Conservation (phyloP, 2,329 filamentous ascomycete species). For the Echinosphaeria canescens region DNA sequence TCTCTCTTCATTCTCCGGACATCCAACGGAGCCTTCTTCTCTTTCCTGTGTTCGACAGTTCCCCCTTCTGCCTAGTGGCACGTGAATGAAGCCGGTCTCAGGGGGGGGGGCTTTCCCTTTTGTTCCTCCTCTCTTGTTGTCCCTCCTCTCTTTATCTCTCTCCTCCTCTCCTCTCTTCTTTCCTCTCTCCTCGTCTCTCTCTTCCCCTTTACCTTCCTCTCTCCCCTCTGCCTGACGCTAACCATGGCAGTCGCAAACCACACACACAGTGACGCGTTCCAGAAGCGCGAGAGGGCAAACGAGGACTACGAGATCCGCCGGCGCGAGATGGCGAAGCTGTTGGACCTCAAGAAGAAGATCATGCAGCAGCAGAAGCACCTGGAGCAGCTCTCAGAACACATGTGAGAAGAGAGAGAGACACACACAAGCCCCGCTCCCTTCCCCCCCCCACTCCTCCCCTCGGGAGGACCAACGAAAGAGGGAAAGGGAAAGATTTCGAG, state of each 20-base stretch:
- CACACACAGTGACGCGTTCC: constrained; percentile 61
- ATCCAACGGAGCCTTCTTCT: too few species aligned
- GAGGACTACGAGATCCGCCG: constrained; percentile 72
- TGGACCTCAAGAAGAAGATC: constrained; percentile 52
- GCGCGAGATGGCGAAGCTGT: constrained; percentile 82
- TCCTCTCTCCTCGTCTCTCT: background rate
- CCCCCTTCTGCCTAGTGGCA: too few species aligned
- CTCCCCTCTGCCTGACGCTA: background rate
- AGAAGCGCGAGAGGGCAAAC: constrained; percentile 68
- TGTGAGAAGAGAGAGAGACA: constrained; percentile 29
- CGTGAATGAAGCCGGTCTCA: too few species aligned
- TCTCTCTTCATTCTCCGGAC: too few species aligned
- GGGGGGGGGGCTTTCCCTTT: too few species aligned
- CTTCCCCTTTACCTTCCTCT: background rate
- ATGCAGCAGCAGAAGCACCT: constrained; percentile 63
- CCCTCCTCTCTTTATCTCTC: too few species aligned
- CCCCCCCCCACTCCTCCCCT: background rate
- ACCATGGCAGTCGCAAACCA: background rate
- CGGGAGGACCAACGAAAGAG: too few species aligned
- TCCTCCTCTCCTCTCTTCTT: too few species aligned
- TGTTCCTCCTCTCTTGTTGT: too few species aligned
- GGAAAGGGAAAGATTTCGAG: too few species aligned
- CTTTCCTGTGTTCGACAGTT: too few species aligned
- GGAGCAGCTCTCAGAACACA: constrained; percentile 66
- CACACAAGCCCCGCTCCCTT: constrained; percentile 1